phyloP scores from a whole-genome alignment of 495 filamentous ascomycete genomes.

The Neurospora sp. region DNA sequence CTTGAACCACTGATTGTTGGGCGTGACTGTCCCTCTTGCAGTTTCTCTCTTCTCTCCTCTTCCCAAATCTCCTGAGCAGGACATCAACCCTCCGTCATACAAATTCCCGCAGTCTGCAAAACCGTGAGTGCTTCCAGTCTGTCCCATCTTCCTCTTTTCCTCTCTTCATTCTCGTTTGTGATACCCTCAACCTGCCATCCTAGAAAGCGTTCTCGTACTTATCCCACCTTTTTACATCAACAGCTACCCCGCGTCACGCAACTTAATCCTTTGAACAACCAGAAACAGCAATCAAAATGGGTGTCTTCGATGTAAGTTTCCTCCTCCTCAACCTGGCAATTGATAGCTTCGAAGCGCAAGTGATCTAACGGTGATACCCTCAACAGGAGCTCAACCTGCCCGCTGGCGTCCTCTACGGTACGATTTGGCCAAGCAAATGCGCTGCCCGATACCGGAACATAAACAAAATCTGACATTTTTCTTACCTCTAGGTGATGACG shows the following conservation, averaged over 20 bases:
- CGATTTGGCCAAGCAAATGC: neutral
- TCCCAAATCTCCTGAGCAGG: neutral
- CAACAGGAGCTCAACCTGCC: slow-evolving; percentile 2
- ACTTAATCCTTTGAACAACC: neutral
- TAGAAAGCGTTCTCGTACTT: neutral
- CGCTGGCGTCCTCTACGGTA: slow-evolving; percentile 7
- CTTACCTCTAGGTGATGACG: slow-evolving; percentile 56
- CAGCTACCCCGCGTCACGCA: neutral
- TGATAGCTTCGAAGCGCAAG: neutral
- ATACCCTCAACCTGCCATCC: neutral
- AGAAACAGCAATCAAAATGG: slow-evolving; percentile 1
- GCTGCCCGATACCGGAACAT: slow-evolving; percentile 2
- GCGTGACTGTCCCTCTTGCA: neutral
- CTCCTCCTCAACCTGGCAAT: neutral
- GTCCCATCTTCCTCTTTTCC: neutral
- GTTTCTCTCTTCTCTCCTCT: neutral
- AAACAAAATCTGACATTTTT: neutral
- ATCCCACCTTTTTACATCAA: neutral
- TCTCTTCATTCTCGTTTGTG: neutral
- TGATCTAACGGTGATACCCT: neutral
- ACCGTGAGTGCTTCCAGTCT: neutral
- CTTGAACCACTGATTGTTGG: neutral
- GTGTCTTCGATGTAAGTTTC: slow-evolving; percentile 4
- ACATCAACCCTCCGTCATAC: neutral
- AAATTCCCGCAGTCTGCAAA: neutral